These are phyloP conservation scores for Durotheca rogersii DNA, from an alignment of 495 filamentous ascomycete genomes.

Conservation along the genomic window DNA sequence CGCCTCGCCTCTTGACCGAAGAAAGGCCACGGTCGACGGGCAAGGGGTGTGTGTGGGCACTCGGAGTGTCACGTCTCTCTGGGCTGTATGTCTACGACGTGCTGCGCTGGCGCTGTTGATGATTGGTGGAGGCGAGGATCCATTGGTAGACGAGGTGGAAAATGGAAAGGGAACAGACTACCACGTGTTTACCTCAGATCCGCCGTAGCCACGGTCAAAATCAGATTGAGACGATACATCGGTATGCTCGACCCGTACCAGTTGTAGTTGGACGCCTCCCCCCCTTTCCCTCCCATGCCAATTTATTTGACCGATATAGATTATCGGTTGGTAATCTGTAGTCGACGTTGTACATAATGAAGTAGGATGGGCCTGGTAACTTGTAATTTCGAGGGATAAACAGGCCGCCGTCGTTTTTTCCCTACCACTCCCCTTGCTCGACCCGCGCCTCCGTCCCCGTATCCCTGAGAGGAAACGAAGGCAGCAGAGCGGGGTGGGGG, in stretches of 20 bases:
- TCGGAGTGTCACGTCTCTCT: conserved; percentile 31
- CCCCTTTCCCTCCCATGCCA: conserved; percentile 22
- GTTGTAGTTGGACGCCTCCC: conserved; percentile 14
- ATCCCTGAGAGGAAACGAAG: neutral
- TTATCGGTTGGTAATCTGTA: conserved; percentile 31
- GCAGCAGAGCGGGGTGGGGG: neutral
- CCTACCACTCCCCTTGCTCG: conserved; percentile 1
- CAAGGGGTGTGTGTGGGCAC: conserved; percentile 32
- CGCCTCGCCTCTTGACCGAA: conserved; percentile 35
- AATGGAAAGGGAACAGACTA: conserved; percentile 32
- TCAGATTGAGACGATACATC: conserved; percentile 33
- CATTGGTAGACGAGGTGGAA: conserved; percentile 27
- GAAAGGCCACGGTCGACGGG: conserved; percentile 31
- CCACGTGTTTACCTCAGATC: conserved; percentile 37
- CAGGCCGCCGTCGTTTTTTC: conserved; percentile 15
- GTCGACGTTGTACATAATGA: conserved; percentile 28
- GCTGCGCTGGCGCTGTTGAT: conserved; percentile 34
- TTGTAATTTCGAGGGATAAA: conserved; percentile 30
- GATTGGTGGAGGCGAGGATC: conserved; percentile 33
- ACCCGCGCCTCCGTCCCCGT: neutral
- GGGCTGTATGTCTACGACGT: conserved; percentile 35
- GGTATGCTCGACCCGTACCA: no score
- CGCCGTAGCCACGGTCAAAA: conserved; percentile 40
- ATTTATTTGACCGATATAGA: conserved; percentile 23
- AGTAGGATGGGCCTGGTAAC: conserved; percentile 25